These are phyloP conservation scores for Daucus carota DNA, from an alignment of 129 eudicot genomes.

Conservation along the genomic window DNA sequence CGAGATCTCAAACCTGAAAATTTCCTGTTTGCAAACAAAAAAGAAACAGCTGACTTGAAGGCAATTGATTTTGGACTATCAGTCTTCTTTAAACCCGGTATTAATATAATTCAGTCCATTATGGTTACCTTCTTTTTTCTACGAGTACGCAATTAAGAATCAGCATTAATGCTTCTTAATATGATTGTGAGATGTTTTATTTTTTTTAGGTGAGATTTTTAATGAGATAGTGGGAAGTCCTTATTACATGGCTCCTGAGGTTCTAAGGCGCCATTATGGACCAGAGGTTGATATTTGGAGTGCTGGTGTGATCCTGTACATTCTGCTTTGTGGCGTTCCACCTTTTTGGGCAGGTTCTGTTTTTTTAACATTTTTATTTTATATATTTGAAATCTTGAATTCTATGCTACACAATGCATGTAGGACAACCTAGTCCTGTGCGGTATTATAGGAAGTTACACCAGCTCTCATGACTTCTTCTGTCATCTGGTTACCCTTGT, in stretches of 20 bases:
- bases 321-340: slow-evolving; percentile 84
- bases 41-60: slow-evolving; percentile 63
- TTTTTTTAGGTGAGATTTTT: slow-evolving; percentile 47
- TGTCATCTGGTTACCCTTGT: not conserved
- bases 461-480: not conserved
- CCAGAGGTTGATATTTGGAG: slow-evolving; percentile 89
- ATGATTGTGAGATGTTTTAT: not conserved
- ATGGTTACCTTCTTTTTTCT: not conserved
- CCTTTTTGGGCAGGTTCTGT: slow-evolving; percentile 91
- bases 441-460: not conserved
- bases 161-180: not conserved
- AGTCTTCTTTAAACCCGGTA: slow-evolving; percentile 79
- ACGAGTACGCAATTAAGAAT: not conserved
- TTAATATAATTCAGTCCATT: not conserved
- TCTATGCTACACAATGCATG: not conserved
- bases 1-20: slow-evolving; percentile 93
- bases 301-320: slow-evolving; percentile 81
- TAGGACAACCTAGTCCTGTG: not conserved
- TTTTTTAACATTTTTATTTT: not conserved
- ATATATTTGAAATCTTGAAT: not conserved
- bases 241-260: slow-evolving; percentile 92
- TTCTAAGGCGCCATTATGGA: slow-evolving; percentile 64
- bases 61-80: slow-evolving; percentile 87
- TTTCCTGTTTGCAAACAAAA: slow-evolving; percentile 76
- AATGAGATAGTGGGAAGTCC: slow-evolving; percentile 90